Evolutionary conservation across 2,329 filamentous ascomycete genomes (phyloP).

Genomic region (Xylaria hypoxylon): DNA sequence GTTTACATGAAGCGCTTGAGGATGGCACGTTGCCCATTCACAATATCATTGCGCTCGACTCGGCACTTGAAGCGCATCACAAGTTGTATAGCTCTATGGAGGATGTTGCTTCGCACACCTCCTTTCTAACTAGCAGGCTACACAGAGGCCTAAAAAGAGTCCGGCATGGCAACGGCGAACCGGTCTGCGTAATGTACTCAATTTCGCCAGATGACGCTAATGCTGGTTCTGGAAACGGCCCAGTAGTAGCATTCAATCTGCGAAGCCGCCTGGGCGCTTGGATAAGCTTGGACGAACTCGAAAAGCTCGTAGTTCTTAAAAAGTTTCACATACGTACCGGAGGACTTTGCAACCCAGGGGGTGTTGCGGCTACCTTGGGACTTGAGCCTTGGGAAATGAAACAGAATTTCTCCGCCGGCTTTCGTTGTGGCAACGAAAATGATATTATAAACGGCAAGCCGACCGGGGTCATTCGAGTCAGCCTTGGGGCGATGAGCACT

Average conservation of each 20-base stretch:
- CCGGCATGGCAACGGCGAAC: slow-evolving; percentile 74
- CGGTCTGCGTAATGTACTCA: slow-evolving; percentile 76
- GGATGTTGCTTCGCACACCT: slow-evolving; percentile 76
- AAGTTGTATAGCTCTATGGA: slow-evolving; percentile 78
- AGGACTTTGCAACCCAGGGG: slow-evolving; percentile 91
- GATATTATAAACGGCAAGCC: slow-evolving; percentile 87
- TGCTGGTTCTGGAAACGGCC: slow-evolving; percentile 66
- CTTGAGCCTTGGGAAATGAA: slow-evolving; percentile 85
- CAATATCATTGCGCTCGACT: slow-evolving; percentile 84
- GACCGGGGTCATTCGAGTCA: slow-evolving; percentile 86
- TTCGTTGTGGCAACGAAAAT: slow-evolving; percentile 84
- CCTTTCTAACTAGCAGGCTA: slow-evolving; percentile 70
- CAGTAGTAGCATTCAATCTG: slow-evolving; percentile 87
- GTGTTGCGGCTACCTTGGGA: slow-evolving; percentile 77
- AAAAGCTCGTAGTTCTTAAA: slow-evolving; percentile 83
- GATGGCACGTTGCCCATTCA: slow-evolving; percentile 94
- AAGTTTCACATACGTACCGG: slow-evolving; percentile 89
- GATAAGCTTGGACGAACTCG: slow-evolving; percentile 85
- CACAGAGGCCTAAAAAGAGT: slow-evolving; percentile 68
- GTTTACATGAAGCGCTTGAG: slow-evolving; percentile 84
- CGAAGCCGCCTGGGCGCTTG: slow-evolving; percentile 75
- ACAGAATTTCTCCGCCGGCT: slow-evolving; percentile 84
- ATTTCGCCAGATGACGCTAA: slow-evolving; percentile 49
- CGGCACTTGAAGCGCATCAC: slow-evolving; percentile 76
- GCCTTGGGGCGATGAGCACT: slow-evolving; percentile 91